A percentile compares a stretch with the other conserved stretches of the same genome.
These are phyloP conservation scores for Neopestalotiopsis sp. DNA, from an alignment of 2,329 filamentous ascomycete genomes.

Conservation along the genomic window DNA sequence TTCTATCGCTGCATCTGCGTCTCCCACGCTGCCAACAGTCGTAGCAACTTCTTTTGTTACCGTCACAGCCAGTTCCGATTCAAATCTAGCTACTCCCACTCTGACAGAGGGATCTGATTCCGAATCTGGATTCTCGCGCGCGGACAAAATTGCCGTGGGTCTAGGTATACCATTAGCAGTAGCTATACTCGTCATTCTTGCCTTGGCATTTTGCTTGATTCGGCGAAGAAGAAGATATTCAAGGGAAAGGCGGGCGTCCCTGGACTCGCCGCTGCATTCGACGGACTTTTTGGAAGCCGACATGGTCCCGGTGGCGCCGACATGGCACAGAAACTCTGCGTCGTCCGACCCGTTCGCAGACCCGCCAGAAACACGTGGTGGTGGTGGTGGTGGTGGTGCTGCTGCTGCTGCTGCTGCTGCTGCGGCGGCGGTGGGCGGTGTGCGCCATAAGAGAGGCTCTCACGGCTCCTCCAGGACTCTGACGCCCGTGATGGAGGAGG, in stretches of 20 bases:
- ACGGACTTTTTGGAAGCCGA: neutral
- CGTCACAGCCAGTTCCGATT: neutral
- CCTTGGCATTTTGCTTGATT: neutral
- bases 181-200: neutral
- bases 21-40: neutral
- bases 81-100: neutral
- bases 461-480: neutral
- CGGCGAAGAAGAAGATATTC: neutral
- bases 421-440: too few species aligned
- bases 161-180: neutral
- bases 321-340: neutral
- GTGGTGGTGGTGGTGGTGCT: too few species aligned
- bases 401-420: too few species aligned
- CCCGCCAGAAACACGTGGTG: neutral
- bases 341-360: constrained; percentile 3
- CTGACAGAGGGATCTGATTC: neutral
- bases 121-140: neutral
- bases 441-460: neutral
- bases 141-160: neutral
- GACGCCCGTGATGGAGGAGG: neutral
- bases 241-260: neutral
- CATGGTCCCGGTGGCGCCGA: neutral
- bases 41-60: neutral
- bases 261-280: neutral
- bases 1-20: neutral